phyloP scores from a whole-genome alignment of 2,329 filamentous ascomycete species.

The Aplosporella prunicola region DNA sequence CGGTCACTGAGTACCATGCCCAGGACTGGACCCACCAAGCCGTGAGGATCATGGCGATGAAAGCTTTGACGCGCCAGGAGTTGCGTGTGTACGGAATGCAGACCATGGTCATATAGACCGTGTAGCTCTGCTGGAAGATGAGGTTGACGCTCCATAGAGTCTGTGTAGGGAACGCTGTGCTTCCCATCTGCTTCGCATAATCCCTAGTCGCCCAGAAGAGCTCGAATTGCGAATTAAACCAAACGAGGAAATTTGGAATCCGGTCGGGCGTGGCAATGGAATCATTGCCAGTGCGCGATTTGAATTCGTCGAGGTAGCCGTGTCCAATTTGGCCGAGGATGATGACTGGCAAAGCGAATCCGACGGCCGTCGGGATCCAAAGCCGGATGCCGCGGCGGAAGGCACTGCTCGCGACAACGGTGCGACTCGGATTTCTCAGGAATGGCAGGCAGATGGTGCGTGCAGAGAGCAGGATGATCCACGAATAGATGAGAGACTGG shows the following conservation, averaged over 20 bases:
- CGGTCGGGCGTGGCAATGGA: slow-evolving; percentile 26
- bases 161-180: slow-evolving; percentile 34
- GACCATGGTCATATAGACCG: slow-evolving; percentile 40
- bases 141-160: slow-evolving; percentile 38
- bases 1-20: slow-evolving; percentile 38
- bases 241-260: slow-evolving; percentile 31
- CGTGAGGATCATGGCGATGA: slow-evolving; percentile 32
- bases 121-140: slow-evolving; percentile 40
- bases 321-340: slow-evolving; percentile 25
- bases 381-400: slow-evolving; percentile 36
- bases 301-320: slow-evolving; percentile 31
- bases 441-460: slow-evolving; percentile 36
- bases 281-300: slow-evolving; percentile 27
- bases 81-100: slow-evolving; percentile 36
- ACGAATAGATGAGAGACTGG: slow-evolving; percentile 35
- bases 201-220: slow-evolving; percentile 36
- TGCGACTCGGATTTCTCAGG: slow-evolving; percentile 26
- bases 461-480: slow-evolving; percentile 38
- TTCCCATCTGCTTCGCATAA: slow-evolving; percentile 32
- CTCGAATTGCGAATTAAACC: slow-evolving; percentile 39
- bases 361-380: slow-evolving; percentile 32
- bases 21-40: slow-evolving; percentile 41
- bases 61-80: slow-evolving; percentile 33
- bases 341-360: slow-evolving; percentile 31
- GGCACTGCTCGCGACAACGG: slow-evolving; percentile 30